A percentile compares a stretch with the other conserved stretches of the same genome.
Evolutionary conservation across 805 yeast genomes (phyloP).

Genomic region (Brettanomyces naardenensis): DNA sequence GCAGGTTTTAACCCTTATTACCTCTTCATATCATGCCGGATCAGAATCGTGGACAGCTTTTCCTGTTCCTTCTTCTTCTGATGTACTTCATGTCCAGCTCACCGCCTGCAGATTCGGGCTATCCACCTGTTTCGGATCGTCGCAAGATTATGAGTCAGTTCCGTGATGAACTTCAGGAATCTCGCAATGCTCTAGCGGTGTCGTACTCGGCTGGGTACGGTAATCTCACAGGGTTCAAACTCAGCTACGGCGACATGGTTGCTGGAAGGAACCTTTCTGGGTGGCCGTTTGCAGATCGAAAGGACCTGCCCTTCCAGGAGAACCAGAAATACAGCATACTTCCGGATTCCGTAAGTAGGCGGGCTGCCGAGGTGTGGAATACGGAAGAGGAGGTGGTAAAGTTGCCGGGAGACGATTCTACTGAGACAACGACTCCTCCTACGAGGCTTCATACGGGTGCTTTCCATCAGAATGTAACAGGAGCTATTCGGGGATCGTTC

Average conservation of each 20-base stretch:
- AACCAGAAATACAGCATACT: slow-evolving; percentile 47
- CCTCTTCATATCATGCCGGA: slow-evolving; percentile 18
- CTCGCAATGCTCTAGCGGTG: slow-evolving; percentile 28
- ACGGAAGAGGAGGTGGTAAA: slow-evolving; percentile 21
- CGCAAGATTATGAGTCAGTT: slow-evolving; percentile 26
- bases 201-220: slow-evolving; percentile 51
- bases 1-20: no score
- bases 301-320: slow-evolving; percentile 33
- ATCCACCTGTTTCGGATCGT: slow-evolving; percentile 17
- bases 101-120: slow-evolving; percentile 24
- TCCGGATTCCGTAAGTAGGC: slow-evolving; percentile 46
- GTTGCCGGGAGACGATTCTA: slow-evolving; percentile 6
- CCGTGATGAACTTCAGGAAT: slow-evolving; percentile 24
- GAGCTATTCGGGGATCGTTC: slow-evolving; percentile 38
- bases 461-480: slow-evolving; percentile 36
- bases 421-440: slow-evolving; percentile 10
- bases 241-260: slow-evolving; percentile 54
- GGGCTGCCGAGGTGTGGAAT: slow-evolving; percentile 49
- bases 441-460: slow-evolving; percentile 22
- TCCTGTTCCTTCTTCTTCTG: slow-evolving; percentile 30
- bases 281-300: slow-evolving; percentile 44
- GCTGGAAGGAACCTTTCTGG: slow-evolving; percentile 37
- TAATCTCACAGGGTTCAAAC: slow-evolving; percentile 63
- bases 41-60: slow-evolving; percentile 22
- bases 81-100: slow-evolving; percentile 35